Evolutionary conservation across 495 filamentous ascomycete species (phyloP).

Genomic region (Talaromyces liani): DNA sequence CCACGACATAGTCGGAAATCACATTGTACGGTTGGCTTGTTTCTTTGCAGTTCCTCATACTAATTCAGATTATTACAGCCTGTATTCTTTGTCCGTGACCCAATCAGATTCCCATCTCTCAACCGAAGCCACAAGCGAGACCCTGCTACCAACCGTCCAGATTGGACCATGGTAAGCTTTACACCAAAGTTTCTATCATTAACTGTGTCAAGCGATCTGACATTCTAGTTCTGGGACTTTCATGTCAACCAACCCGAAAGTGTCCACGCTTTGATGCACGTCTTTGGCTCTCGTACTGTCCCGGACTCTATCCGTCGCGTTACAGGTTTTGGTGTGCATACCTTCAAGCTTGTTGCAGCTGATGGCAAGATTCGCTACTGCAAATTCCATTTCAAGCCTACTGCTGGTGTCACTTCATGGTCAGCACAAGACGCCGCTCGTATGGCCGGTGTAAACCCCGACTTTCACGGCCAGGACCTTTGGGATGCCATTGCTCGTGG

Average conservation of each 20-base stretch:
- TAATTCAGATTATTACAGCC: neutral
- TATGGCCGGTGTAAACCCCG: slow-evolving; percentile 36
- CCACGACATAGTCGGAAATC: slow-evolving; percentile 58
- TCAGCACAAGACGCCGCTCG: slow-evolving; percentile 49
- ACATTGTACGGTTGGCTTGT: slow-evolving; percentile 29
- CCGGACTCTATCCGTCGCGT: slow-evolving; percentile 54
- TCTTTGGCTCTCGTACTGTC: slow-evolving; percentile 59
- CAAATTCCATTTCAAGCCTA: slow-evolving; percentile 60
- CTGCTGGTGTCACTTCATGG: slow-evolving; percentile 53
- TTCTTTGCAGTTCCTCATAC: neutral
- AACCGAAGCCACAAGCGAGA: slow-evolving; percentile 46
- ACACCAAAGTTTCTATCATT: neutral
- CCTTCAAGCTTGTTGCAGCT: slow-evolving; percentile 55
- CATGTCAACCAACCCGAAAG: slow-evolving; percentile 53
- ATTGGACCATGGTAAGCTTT: slow-evolving; percentile 41
- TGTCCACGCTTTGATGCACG: slow-evolving; percentile 59
- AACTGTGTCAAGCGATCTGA: neutral
- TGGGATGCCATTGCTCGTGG: slow-evolving; percentile 22
- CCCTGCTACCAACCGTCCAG: slow-evolving; percentile 35
- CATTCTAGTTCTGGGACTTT: slow-evolving; percentile 50
- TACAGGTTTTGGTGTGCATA: slow-evolving; percentile 60
- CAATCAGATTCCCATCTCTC: slow-evolving; percentile 49
- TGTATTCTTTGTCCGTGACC: slow-evolving; percentile 49
- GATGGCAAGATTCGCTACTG: slow-evolving; percentile 56
- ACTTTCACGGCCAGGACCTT: slow-evolving; percentile 22